These are phyloP conservation scores for Neurospora discreta DNA, from an alignment of 495 filamentous ascomycete species.

Conservation along the genomic window DNA sequence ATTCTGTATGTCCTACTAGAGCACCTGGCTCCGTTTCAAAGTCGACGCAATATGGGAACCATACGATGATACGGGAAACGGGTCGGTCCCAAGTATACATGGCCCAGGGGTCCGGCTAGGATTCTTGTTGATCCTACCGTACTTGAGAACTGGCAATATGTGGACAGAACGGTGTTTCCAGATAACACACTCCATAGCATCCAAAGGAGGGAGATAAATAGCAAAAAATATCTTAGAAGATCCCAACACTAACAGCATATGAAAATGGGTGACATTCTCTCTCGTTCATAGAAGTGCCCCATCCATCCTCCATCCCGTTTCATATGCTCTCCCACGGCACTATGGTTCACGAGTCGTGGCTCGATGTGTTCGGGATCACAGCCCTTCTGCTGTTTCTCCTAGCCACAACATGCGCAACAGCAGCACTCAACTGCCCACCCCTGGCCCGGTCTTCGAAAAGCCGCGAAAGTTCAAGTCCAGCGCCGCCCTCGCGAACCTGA, in stretches of 20 bases:
- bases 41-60: not conserved
- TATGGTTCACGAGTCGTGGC: not conserved
- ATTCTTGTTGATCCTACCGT: not conserved
- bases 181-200: not conserved
- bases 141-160: not conserved
- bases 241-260: not conserved
- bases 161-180: not conserved
- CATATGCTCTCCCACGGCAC: not conserved
- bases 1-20: not conserved
- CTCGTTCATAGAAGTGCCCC: not conserved
- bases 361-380: not conserved
- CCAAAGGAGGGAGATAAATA: not conserved
- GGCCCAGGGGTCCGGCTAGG: not conserved
- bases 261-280: not conserved
- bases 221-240: not conserved
- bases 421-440: conserved; percentile 34
- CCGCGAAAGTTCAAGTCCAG: conserved; percentile 26
- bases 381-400: conserved; percentile 2
- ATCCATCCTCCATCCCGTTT: not conserved
- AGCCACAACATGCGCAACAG: conserved; percentile 1
- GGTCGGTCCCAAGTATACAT: not conserved
- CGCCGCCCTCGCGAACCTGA: conserved; percentile 27
- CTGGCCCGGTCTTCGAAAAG: conserved; percentile 38
- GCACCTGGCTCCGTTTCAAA: not conserved
- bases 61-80: not conserved